Conservation (phyloP, 495 filamentous ascomycete species). For the Aspergillus asperescens region DNA sequence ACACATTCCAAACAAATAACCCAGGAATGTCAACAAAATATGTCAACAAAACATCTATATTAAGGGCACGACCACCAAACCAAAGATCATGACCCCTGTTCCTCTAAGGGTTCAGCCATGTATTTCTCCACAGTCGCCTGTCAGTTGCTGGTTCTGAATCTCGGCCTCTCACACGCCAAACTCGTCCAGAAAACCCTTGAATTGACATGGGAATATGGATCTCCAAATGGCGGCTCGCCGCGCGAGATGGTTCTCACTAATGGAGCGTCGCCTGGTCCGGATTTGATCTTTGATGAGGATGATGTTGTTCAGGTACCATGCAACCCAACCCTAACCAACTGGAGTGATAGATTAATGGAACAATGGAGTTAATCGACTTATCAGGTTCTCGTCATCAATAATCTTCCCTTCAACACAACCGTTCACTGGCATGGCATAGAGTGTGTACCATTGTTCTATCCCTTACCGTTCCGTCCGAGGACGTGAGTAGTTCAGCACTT, state of each 20-base stretch:
- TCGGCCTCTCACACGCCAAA: slow-evolving; percentile 25
- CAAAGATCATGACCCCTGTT: neutral
- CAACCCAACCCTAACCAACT: slow-evolving; percentile 8
- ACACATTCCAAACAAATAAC: neutral
- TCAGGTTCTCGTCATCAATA: slow-evolving; percentile 42
- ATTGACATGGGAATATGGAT: slow-evolving; percentile 15
- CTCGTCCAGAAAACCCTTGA: slow-evolving; percentile 12
- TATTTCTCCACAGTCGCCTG: neutral
- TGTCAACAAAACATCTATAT: neutral
- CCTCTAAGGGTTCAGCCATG: neutral
- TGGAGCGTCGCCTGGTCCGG: slow-evolving; percentile 50
- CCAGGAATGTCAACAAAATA: neutral
- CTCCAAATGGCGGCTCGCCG: slow-evolving; percentile 4
- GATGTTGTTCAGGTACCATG: slow-evolving; percentile 53
- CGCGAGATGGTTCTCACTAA: slow-evolving; percentile 49
- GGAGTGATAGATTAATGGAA: neutral
- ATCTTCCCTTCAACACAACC: slow-evolving; percentile 41
- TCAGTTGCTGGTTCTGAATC: neutral
- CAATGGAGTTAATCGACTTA: neutral
- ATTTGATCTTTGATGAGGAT: slow-evolving; percentile 49
- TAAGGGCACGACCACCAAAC: neutral
- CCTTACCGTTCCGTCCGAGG: neutral
- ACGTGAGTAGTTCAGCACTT: neutral
- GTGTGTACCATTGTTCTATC: slow-evolving; percentile 1
- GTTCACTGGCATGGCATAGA: slow-evolving; percentile 46